Evolutionary conservation across 2,329 filamentous ascomycete genomes (phyloP).

Genomic region (Knoxdaviesia capensis): DNA sequence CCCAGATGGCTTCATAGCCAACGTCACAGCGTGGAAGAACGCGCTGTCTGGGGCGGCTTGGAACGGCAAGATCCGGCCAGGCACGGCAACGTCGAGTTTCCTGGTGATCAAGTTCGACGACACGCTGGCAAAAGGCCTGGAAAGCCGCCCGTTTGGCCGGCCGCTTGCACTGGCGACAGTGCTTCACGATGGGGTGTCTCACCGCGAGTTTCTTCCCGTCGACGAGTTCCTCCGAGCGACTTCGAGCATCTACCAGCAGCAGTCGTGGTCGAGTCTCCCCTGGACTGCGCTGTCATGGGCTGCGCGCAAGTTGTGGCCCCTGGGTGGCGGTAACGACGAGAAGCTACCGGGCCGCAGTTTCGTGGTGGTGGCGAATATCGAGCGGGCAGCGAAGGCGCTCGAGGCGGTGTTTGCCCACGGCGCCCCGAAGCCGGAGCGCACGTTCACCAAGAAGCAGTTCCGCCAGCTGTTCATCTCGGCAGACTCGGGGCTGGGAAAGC

Average conservation of each 20-base stretch:
- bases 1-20: constrained; percentile 68
- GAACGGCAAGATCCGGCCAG: constrained; percentile 30
- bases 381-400: constrained; percentile 36
- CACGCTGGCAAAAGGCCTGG: constrained; percentile 47
- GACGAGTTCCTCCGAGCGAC: constrained; percentile 43
- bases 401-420: constrained; percentile 19
- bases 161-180: constrained; percentile 67
- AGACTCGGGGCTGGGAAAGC: constrained; percentile 18
- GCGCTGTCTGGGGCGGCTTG: constrained; percentile 50
- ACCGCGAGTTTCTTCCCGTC: constrained; percentile 49
- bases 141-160: constrained; percentile 58
- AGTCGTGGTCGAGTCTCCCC: constrained; percentile 46
- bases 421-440: constrained; percentile 38
- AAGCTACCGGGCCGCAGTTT: constrained; percentile 39
- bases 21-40: constrained; percentile 58
- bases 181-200: constrained; percentile 50
- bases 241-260: constrained; percentile 51
- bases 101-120: constrained; percentile 36
- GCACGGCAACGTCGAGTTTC: constrained; percentile 20
- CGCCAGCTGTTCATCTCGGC: constrained; percentile 31
- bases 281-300: constrained; percentile 61
- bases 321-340: constrained; percentile 28
- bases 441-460: constrained; percentile 49
- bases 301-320: constrained; percentile 45
- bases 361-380: constrained; percentile 43